These are phyloP conservation scores for Thielaviopsis punctulata DNA, from an alignment of 2,329 filamentous ascomycete species.

Conservation along the genomic window DNA sequence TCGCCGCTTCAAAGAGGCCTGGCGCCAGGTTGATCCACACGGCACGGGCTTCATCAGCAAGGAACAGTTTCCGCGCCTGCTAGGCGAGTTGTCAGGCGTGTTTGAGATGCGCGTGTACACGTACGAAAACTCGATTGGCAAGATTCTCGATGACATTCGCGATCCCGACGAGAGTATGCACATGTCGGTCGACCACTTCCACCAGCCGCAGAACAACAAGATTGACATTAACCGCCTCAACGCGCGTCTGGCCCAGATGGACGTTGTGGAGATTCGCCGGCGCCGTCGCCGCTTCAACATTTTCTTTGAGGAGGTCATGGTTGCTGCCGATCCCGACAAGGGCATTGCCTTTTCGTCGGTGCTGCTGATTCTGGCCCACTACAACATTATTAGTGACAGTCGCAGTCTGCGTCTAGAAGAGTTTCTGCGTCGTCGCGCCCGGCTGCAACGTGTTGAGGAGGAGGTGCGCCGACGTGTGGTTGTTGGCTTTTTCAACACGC, in stretches of 20 bases:
- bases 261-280: conserved; percentile 55
- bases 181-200: conserved; percentile 34
- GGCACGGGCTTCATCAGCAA: conserved; percentile 85
- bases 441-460: conserved; percentile 86
- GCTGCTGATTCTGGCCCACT: conserved; percentile 89
- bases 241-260: conserved; percentile 52
- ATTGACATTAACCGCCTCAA: conserved; percentile 66
- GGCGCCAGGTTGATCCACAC: conserved; percentile 85
- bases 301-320: conserved; percentile 95
- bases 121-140: conserved; percentile 70
- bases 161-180: conserved; percentile 34
- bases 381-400: conserved; percentile 96
- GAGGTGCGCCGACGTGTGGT: conserved; percentile 82
- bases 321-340: conserved; percentile 73
- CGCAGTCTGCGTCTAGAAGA: conserved; percentile 92
- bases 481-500: conserved; percentile 85
- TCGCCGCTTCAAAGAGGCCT: conserved; percentile 92
- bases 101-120: conserved; percentile 97
- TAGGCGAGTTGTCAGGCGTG: conserved; percentile 83
- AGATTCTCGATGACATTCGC: conserved; percentile 71
- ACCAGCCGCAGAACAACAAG: conserved; percentile 33
- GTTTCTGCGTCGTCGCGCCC: conserved; percentile 74
- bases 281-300: conserved; percentile 68
- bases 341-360: conserved; percentile 87
- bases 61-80: conserved; percentile 69